Evolutionary conservation across 805 yeast species (phyloP).

Genomic region (Tetrapisispora taiwanensis): DNA sequence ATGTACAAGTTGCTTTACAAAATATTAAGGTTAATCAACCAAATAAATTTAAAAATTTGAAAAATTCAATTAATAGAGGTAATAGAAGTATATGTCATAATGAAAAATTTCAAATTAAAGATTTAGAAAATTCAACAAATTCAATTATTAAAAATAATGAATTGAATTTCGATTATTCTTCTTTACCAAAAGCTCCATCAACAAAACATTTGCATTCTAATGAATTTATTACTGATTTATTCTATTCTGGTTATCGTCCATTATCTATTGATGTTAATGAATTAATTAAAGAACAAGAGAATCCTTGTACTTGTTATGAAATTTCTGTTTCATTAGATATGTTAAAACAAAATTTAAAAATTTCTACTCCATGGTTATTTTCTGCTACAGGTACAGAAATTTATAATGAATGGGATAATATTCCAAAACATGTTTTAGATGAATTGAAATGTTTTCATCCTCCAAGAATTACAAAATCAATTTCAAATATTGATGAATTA

Average conservation of each 20-base stretch:
- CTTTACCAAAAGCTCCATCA: slow-evolving; percentile 25
- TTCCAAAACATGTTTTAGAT: slow-evolving; percentile 25
- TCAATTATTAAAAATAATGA: background rate
- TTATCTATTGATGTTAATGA: slow-evolving; percentile 12
- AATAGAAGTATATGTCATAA: slow-evolving; percentile 2
- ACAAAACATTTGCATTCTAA: slow-evolving; percentile 18
- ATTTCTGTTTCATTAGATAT: slow-evolving; percentile 18
- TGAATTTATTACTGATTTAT: slow-evolving; percentile 17
- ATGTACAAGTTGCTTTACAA: slow-evolving; percentile 2
- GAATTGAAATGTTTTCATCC: slow-evolving; percentile 28
- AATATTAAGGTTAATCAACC: slow-evolving; percentile 1
- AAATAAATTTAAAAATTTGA: background rate
- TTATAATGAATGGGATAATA: slow-evolving; percentile 27
- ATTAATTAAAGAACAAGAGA: slow-evolving; percentile 1
- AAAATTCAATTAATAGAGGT: slow-evolving; percentile 1
- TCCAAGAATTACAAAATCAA: slow-evolving; percentile 15
- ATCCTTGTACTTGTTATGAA: slow-evolving; percentile 15
- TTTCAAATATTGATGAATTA: background rate
- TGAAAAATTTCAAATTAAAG: background rate
- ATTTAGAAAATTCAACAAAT: background rate
- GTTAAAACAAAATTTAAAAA: slow-evolving; percentile 15
- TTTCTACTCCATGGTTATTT: slow-evolving; percentile 27
- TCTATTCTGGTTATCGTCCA: slow-evolving; percentile 28
- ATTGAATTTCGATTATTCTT: slow-evolving; percentile 12
- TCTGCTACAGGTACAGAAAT: slow-evolving; percentile 30